phyloP scores from a whole-genome alignment of 495 filamentous ascomycete species.

The Penicillium maclennaniae region DNA sequence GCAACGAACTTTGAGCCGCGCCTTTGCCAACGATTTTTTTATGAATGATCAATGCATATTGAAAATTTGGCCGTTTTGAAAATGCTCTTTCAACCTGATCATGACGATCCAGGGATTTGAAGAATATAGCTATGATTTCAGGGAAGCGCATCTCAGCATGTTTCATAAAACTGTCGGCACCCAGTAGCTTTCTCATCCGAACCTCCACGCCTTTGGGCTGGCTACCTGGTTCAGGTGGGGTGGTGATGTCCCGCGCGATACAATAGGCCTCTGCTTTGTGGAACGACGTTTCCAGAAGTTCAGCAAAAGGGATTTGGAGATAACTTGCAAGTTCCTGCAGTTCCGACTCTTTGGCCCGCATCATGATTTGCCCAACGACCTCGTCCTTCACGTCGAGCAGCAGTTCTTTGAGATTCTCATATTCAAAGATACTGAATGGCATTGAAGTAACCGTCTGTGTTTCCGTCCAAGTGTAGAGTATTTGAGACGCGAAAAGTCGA shows the following conservation, averaged over 20 bases:
- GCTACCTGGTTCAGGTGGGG: conserved; percentile 47
- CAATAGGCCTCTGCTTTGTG: conserved; percentile 79
- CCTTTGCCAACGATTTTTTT: conserved; percentile 62
- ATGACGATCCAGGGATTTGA: conserved; percentile 66
- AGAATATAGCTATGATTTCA: conserved; percentile 68
- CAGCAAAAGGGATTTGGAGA: conserved; percentile 49
- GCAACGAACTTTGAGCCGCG: conserved; percentile 55
- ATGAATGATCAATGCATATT: conserved; percentile 58
- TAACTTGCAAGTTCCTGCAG: conserved; percentile 52
- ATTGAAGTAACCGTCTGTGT: conserved; percentile 59
- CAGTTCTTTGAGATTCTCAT: conserved; percentile 62
- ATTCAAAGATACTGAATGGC: conserved; percentile 80
- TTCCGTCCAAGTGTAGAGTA: conserved; percentile 90
- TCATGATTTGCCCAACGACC: conserved; percentile 74
- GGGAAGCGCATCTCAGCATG: conserved; percentile 67
- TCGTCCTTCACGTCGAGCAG: conserved; percentile 74
- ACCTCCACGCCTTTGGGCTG: conserved; percentile 62
- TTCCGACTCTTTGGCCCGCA: conserved; percentile 69
- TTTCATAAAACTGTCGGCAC: conserved; percentile 56
- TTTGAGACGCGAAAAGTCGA: conserved; percentile 81
- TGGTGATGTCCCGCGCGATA: conserved; percentile 71
- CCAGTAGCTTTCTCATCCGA: conserved; percentile 64
- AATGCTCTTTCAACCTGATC: conserved; percentile 73
- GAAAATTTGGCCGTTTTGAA: conserved; percentile 56
- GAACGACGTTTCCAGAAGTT: conserved; percentile 67